phyloP scores from a whole-genome alignment of 305 asterid species.

The Stenogyne calaminthoides region DNA sequence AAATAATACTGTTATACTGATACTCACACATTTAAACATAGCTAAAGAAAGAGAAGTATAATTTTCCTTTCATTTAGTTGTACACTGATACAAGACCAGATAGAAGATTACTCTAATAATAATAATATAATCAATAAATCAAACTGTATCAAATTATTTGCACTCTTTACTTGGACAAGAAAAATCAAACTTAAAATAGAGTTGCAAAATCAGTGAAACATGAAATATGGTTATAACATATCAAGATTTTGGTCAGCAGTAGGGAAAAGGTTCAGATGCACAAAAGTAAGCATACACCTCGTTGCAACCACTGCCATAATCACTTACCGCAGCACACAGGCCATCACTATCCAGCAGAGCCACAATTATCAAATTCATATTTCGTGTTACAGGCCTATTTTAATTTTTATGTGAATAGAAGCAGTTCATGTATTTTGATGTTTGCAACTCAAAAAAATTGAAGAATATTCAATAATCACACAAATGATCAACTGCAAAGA shows the following conservation, averaged over 20 bases:
- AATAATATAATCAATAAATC: slow-evolving; percentile 5
- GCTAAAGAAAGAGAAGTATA: background rate
- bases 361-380: background rate
- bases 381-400: background rate
- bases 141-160: background rate
- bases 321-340: background rate
- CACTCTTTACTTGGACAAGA: background rate
- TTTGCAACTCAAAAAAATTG: background rate
- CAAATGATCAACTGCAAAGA: background rate
- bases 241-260: background rate
- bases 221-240: background rate
- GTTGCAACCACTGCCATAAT: background rate
- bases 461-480: slow-evolving; percentile 2
- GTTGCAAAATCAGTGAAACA: slow-evolving; percentile 3
- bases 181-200: background rate
- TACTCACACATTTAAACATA: background rate
- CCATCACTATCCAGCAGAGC: background rate
- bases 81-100: background rate
- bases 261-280: slow-evolving; percentile 10
- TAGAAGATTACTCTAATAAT: background rate
- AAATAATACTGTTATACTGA: background rate
- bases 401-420: background rate
- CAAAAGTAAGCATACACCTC: background rate
- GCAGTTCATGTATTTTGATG: background rate
- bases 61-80: slow-evolving; percentile 3